Percentiles rank a stretch among this genome's conserved stretches.
These are phyloP conservation scores for Dichotomocladium elegans DNA, from an alignment of 371 early-diverging fungal genomes.

Conservation along the genomic window DNA sequence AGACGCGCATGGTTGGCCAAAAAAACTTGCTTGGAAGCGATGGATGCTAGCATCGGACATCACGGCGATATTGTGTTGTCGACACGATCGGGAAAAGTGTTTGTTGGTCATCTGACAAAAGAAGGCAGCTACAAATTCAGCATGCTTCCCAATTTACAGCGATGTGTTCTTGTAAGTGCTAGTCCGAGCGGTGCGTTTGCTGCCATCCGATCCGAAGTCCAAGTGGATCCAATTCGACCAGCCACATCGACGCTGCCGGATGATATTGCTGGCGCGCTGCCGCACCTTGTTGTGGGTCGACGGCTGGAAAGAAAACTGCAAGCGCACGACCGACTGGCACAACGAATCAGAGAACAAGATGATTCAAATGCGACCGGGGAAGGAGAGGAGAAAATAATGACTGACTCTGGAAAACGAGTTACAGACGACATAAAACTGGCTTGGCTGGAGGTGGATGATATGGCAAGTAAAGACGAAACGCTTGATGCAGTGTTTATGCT, in stretches of 20 bases:
- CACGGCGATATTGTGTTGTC: conserved; percentile 48
- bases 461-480: conserved; percentile 11
- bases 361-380: not conserved
- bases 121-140: conserved; percentile 22
- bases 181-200: conserved; percentile 61
- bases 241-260: conserved; percentile 19
- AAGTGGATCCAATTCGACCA: not conserved
- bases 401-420: conserved; percentile 1
- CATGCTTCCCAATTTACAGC: conserved; percentile 46
- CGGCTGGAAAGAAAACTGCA: conserved; percentile 3
- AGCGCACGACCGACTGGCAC: not conserved
- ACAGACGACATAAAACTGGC: conserved; percentile 5
- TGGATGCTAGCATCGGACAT: conserved; percentile 48
- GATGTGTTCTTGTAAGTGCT: conserved; percentile 48
- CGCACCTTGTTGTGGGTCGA: conserved; percentile 13
- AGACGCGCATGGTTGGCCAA: conserved; percentile 43
- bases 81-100: conserved; percentile 49
- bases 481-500: conserved; percentile 39
- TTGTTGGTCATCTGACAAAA: conserved; percentile 33
- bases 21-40: conserved; percentile 33
- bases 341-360: not conserved
- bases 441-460: conserved; percentile 9
- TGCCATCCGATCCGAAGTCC: conserved; percentile 49
- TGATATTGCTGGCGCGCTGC: conserved; percentile 37
- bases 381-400: not conserved